Conservation (phyloP, 768 basidiomycete species). For the Lactarius psammicola region DNA sequence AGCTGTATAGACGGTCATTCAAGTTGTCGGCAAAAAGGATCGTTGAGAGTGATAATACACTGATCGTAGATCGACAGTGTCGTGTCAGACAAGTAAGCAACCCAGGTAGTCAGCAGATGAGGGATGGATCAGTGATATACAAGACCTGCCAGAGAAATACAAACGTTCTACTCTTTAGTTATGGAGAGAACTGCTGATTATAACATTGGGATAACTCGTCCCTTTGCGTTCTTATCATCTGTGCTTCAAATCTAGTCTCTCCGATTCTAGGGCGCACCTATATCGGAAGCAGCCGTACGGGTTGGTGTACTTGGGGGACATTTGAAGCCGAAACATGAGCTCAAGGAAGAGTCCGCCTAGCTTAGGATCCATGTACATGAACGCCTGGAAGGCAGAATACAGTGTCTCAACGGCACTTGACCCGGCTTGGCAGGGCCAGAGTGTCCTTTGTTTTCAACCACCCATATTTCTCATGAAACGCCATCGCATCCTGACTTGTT, state of each 20-base stretch:
- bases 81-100: conserved; percentile 34
- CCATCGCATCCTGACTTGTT: conserved; percentile 50
- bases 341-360: conserved; percentile 39
- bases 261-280: conserved; percentile 20
- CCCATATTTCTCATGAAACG: conserved; percentile 46
- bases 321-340: conserved; percentile 30
- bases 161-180: conserved; percentile 17
- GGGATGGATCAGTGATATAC: background rate
- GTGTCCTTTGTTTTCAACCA: background rate
- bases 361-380: conserved; percentile 53
- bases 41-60: conserved; percentile 47
- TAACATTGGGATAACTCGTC: conserved; percentile 5
- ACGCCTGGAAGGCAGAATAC: conserved; percentile 48
- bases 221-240: background rate
- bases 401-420: conserved; percentile 57
- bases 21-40: conserved; percentile 30
- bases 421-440: conserved; percentile 23
- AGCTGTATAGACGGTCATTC: conserved; percentile 13
- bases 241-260: background rate
- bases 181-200: background rate
- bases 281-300: conserved; percentile 26
- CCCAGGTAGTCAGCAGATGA: conserved; percentile 35
- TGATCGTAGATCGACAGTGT: conserved; percentile 55
- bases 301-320: conserved; percentile 21
- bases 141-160: background rate